Conservation (phyloP, 2,329 filamentous ascomycete species). For the Coniochaeta sp. region DNA sequence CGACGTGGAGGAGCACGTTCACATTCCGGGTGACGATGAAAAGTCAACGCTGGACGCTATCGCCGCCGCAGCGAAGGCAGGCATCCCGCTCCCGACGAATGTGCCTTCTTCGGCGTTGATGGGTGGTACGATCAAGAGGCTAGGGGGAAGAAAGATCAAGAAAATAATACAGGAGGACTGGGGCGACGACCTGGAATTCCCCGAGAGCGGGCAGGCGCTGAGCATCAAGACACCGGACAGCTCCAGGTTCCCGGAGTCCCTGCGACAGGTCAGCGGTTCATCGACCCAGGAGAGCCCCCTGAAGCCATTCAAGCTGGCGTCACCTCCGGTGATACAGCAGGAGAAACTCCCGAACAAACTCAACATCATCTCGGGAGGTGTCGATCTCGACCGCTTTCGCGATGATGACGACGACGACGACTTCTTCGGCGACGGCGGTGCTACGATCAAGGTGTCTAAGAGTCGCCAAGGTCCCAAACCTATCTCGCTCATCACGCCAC, state of each 20-base stretch:
- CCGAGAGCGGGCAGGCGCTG: constrained; percentile 49
- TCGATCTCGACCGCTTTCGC: constrained; percentile 57
- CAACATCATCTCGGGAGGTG: constrained; percentile 28
- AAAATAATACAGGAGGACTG: constrained; percentile 73
- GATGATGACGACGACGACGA: constrained; percentile 55
- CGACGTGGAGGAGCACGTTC: constrained; percentile 84
- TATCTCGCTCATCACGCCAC: constrained; percentile 47
- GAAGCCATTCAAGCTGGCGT: constrained; percentile 19
- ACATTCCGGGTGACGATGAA: constrained; percentile 79
- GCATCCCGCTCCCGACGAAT: constrained; percentile 83
- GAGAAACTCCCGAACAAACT: constrained; percentile 24
- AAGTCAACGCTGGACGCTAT: constrained; percentile 79
- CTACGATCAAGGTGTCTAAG: constrained; percentile 64
- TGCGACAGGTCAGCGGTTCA: constrained; percentile 60
- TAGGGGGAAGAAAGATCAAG: constrained; percentile 68
- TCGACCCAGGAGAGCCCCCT: constrained; percentile 47
- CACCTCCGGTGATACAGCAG: constrained; percentile 15
- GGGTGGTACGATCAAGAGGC: constrained; percentile 86
- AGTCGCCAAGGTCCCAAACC: constrained; percentile 43
- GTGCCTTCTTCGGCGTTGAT: constrained; percentile 83
- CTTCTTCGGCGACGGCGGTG: constrained; percentile 55
- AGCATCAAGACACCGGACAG: constrained; percentile 59
- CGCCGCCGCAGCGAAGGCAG: constrained; percentile 76
- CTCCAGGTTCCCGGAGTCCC: constrained; percentile 57
- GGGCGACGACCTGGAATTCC: constrained; percentile 70